Base-by-base conservation (phyloP, 768 basidiomycete genomes). In the Phylloporus rhodoxanthus region DNA sequence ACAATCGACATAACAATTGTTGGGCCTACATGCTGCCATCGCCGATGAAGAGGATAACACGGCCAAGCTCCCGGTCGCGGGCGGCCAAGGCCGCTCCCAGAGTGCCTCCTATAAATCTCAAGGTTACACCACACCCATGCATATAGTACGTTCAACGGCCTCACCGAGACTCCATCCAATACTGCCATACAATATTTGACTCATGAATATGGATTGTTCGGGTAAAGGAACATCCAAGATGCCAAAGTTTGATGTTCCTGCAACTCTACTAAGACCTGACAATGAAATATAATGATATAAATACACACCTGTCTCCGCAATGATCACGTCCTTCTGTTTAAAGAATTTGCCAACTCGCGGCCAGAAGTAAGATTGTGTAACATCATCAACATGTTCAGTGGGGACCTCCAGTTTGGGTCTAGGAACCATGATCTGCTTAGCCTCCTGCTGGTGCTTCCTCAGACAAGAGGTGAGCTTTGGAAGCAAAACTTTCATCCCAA, bases 91-190 rank as follows among this genome's bases (percentile, higher is more conserved):
- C 86, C 6, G 85, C 85, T 28, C 92, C 91, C 0, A 93, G 76
- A 15, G 79, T 76, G 39, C 79, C 79, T 7, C 81, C 79, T 79
- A 40, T 19, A 2, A n/a, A 47, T 7, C 8, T 36, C 30, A 44
- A 51, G 19, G 19, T 46, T 34, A 45, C 3, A 19, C 8, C 11
- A 21, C 8, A 5, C 8, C n/a, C 19, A 25, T 1, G 3, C 1
- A 5, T 13, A 3, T 43, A 11, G 10, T 29, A n/a, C 7, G 23
- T 41, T 19, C n/a, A 1, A 6, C 2, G 0, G 9, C 57, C 73
- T 70, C 65, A 72, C 90, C 89, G 34, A 87, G 81, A 15, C 85
- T 81, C 85, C 86, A 96, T 0, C 94, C 94, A 56, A 97, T 96
- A 51, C 85, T 85, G 43, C 94, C 93, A 84, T 88, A 96, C 5